These are phyloP conservation scores for Pseudotsuga menziesii DNA, from an alignment of 75 land plant species.

Conservation along the genomic window DNA sequence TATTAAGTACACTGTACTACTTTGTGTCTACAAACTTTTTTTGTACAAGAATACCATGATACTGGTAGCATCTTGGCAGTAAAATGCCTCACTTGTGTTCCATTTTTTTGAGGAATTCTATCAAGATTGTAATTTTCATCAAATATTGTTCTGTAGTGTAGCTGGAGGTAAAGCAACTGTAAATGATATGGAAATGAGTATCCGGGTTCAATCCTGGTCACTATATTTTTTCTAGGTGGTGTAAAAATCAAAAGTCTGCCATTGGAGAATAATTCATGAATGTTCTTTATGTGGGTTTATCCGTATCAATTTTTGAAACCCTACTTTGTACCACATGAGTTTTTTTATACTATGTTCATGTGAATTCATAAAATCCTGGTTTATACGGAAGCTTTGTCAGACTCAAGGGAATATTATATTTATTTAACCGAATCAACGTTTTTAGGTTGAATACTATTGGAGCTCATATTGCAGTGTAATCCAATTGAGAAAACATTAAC, in stretches of 20 bases:
- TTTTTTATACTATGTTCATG: neutral
- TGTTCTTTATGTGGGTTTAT: slow-evolving; percentile 8
- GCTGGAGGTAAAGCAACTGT: slow-evolving; percentile 1
- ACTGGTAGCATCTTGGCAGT: neutral
- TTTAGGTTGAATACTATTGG: neutral
- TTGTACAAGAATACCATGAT: neutral
- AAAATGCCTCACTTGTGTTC: neutral
- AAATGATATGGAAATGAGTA: slow-evolving; percentile 5
- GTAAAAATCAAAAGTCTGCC: slow-evolving; percentile 6
- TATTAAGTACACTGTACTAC: neutral
- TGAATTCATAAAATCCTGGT: neutral
- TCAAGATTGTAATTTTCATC: neutral
- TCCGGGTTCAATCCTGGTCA: neutral
- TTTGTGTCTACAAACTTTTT: neutral
- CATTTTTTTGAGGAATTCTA: slow-evolving; percentile 1
- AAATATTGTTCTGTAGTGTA: neutral
- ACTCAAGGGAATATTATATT: neutral
- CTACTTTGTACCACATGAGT: neutral
- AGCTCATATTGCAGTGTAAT: neutral
- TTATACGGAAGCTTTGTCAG: neutral
- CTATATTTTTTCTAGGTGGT: neutral
- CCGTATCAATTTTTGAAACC: neutral
- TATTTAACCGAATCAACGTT: neutral
- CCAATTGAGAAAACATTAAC: too few relatives aligned
- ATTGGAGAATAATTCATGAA: neutral